Conservation (phyloP, 257 asterid genomes). For the Ophiorrhiza pumila region DNA sequence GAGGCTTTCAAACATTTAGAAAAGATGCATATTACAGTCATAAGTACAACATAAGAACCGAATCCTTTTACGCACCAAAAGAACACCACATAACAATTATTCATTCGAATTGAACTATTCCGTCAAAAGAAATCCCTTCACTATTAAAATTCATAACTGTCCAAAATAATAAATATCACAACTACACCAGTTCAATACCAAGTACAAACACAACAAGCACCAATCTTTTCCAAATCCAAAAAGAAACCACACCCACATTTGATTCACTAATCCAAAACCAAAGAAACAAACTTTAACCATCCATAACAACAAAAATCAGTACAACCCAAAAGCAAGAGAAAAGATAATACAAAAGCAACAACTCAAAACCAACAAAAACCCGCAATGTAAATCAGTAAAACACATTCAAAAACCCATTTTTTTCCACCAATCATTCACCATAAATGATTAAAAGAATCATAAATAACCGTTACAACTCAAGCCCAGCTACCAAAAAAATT, state of each 20-base stretch:
- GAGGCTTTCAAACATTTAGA: neutral
- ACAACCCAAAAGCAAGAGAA: conserved; percentile 1
- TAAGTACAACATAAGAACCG: neutral
- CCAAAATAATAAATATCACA: neutral
- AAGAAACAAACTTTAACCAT: neutral
- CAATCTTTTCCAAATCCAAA: neutral
- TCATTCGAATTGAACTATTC: neutral
- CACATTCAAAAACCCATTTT: conserved; percentile 11
- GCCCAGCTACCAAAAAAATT: conserved; percentile 11
- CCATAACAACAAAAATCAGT: conserved; percentile 7
- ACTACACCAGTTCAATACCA: neutral
- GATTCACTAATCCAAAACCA: neutral
- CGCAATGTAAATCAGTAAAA: conserved; percentile 35
- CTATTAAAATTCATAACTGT: neutral
- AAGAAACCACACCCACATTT: neutral
- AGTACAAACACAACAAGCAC: neutral
- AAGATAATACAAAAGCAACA: neutral
- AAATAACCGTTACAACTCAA: conserved; percentile 20
- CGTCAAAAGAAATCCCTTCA: neutral
- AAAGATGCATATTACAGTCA: neutral
- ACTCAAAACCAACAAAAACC: conserved; percentile 18
- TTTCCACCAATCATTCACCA: neutral
- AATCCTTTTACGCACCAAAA: neutral
- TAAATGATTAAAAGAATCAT: conserved; percentile 10
- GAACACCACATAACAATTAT: too few species aligned